Evolutionary conservation across 768 basidiomycete genomes (phyloP).

Genomic region (Auricularia heimuer): DNA sequence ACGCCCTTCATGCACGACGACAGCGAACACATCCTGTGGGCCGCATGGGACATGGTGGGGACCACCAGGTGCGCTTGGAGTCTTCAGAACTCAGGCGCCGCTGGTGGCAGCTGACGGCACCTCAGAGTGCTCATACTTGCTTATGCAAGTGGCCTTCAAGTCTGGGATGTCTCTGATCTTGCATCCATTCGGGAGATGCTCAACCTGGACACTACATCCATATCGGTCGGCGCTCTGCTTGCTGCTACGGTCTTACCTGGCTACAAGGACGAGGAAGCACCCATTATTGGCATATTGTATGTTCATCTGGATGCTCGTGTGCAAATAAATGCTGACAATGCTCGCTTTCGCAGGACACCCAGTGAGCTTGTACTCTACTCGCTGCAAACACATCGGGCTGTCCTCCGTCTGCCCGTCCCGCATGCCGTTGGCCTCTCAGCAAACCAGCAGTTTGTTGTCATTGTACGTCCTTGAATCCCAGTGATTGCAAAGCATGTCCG

Average conservation of each 20-base stretch:
- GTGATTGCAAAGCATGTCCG: too few relatives aligned
- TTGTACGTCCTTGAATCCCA: slow-evolving; percentile 34
- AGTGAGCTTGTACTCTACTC: slow-evolving; percentile 34
- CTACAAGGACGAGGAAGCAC: slow-evolving; percentile 20
- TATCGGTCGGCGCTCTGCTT: slow-evolving; percentile 23
- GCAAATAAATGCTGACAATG: slow-evolving; percentile 24
- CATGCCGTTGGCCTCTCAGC: slow-evolving; percentile 33
- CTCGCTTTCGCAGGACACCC: slow-evolving; percentile 21
- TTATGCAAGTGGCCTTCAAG: slow-evolving; percentile 42
- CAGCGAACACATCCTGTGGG: neutral
- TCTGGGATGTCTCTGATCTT: slow-evolving; percentile 54
- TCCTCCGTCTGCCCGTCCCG: slow-evolving; percentile 32
- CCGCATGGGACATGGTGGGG: neutral
- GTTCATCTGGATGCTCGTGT: slow-evolving; percentile 17
- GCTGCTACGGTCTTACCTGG: slow-evolving; percentile 35
- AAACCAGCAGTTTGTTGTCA: slow-evolving; percentile 39
- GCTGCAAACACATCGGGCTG: slow-evolving; percentile 36
- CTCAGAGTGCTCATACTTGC: neutral
- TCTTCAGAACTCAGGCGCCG: neutral
- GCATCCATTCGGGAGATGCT: slow-evolving; percentile 42
- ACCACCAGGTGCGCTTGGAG: neutral
- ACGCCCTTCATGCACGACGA: neutral
- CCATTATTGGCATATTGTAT: neutral
- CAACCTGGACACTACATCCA: slow-evolving; percentile 30
- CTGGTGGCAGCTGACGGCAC: neutral